Evolutionary conservation across 306 rosid species (phyloP).

Genomic region (Castanea mollissima): DNA sequence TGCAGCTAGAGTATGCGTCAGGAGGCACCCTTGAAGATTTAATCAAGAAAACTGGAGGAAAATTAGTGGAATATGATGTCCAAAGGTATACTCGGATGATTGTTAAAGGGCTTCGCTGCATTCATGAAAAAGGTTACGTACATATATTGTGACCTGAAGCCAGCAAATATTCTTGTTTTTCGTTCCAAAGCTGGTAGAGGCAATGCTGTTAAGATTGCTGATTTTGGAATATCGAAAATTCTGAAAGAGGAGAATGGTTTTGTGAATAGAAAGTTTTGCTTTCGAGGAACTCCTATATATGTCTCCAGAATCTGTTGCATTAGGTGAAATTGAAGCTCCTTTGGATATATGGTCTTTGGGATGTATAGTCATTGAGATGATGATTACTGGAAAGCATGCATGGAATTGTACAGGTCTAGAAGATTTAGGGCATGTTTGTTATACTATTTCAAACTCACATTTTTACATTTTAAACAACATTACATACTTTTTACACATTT

Average conservation of each 20-base stretch:
- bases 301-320: background rate
- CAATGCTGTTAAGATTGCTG: background rate
- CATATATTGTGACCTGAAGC: slow-evolving; percentile 4
- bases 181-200: background rate
- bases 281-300: background rate
- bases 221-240: background rate
- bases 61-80: background rate
- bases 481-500: too few relatives aligned
- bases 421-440: too few relatives aligned
- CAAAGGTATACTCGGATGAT: background rate
- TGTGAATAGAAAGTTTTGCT: background rate
- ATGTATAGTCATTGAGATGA: background rate
- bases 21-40: background rate
- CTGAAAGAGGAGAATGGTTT: background rate
- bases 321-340: background rate
- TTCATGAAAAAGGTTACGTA: background rate
- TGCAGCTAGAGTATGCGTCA: background rate
- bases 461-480: too few relatives aligned
- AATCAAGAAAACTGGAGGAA: background rate
- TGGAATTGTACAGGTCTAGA: background rate
- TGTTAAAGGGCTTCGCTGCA: background rate
- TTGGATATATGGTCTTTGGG: background rate
- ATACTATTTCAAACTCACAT: too few relatives aligned
- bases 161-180: background rate
- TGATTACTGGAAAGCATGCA: background rate